Conservation (phyloP, 495 filamentous ascomycete species). For the Trypethelium eluteriae region DNA sequence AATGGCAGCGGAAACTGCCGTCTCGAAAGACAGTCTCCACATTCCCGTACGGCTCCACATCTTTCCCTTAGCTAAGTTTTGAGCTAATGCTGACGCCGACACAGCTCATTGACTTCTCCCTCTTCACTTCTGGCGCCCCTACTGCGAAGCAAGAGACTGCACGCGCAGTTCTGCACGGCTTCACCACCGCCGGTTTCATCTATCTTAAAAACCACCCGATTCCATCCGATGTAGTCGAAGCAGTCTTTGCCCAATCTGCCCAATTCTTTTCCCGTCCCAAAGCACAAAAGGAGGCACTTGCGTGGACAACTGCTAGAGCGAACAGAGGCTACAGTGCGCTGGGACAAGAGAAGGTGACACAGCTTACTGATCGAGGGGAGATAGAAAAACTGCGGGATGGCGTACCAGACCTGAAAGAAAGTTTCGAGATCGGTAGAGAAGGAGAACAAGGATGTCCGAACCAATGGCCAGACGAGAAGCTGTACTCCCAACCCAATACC, state of each 20-base stretch:
- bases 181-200: constrained; percentile 81
- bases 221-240: constrained; percentile 40
- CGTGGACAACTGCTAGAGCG: constrained; percentile 34
- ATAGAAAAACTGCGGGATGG: constrained; percentile 52
- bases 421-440: constrained; percentile 75
- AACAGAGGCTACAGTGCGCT: constrained; percentile 61
- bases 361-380: constrained; percentile 48
- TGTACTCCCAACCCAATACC: neutral
- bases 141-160: constrained; percentile 59
- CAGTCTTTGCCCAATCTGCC: constrained; percentile 64
- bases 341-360: constrained; percentile 70
- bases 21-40: constrained; percentile 20
- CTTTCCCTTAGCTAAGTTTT: too few species aligned
- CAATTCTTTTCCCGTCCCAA: constrained; percentile 68
- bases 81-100: neutral
- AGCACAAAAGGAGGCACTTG: constrained; percentile 54
- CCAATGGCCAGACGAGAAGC: constrained; percentile 60
- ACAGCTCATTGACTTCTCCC: constrained; percentile 79
- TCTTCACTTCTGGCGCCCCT: constrained; percentile 59
- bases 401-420: constrained; percentile 74
- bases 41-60: constrained; percentile 17
- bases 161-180: constrained; percentile 63
- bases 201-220: constrained; percentile 79
- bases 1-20: constrained; percentile 18
- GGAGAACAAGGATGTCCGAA: constrained; percentile 61